Conservation (phyloP, 495 filamentous ascomycete genomes). For the Trichoderma orchidacearum region DNA sequence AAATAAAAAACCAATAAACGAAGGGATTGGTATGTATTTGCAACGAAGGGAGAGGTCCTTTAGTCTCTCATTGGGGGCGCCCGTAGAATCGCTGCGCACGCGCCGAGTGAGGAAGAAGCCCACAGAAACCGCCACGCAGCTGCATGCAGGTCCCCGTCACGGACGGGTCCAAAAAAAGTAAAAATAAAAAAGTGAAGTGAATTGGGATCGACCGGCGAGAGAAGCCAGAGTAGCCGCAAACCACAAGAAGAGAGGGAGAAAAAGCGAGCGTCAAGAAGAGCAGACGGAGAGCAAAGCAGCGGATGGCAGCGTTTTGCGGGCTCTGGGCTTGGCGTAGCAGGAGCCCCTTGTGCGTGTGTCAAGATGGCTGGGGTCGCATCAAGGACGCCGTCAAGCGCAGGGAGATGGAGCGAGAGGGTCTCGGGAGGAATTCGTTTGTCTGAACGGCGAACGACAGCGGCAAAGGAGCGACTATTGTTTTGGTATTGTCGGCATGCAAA, state of each 20-base stretch:
- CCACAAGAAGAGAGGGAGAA: no score
- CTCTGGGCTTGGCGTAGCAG: background rate
- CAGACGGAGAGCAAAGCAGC: background rate
- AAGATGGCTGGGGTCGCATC: background rate
- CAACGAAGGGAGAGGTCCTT: background rate
- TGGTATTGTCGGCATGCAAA: no score
- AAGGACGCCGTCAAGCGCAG: no score
- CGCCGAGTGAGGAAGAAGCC: no score
- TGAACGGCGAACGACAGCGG: background rate
- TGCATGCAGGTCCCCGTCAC: background rate
- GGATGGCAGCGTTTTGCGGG: background rate
- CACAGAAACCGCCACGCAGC: background rate
- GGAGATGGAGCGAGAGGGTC: no score
- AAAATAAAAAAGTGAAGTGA: background rate
- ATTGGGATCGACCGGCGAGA: background rate
- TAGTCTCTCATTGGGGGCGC: no score
- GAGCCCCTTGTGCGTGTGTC: background rate
- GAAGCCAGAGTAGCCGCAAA: background rate
- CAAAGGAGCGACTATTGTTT: background rate
- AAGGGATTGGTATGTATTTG: background rate
- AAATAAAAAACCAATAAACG: constrained; percentile 6
- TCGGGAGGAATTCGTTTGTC: no score
- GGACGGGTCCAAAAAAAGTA: no score
- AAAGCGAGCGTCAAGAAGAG: background rate
- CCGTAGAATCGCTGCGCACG: background rate